Base-by-base conservation (phyloP, 805 yeast species). In the Cyberlindnera sargentensis region DNA sequence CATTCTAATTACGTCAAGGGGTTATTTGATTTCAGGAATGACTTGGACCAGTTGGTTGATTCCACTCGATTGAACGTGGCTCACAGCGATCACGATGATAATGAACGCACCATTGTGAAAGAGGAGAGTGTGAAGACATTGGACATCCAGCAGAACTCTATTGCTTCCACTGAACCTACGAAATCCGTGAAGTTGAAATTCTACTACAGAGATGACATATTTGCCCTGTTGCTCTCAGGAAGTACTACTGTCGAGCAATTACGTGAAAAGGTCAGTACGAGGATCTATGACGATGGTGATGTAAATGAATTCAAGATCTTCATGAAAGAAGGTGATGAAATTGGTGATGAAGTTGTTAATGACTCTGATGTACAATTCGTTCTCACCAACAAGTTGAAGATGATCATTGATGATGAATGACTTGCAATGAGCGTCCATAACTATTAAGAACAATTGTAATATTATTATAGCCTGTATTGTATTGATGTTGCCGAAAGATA, bases 131-230 rank as follows among this genome's bases (percentile, higher is more conserved):
- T 41, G 2, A 50, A 52, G 34, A 51, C 60, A 1, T 31, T 56
- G 29, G 47, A 50, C 31, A 9, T 28, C 6, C 34, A 15, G 26
- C 31, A 8, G 10, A 15, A 23, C 7, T 34, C 47, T 3, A 39
- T 39, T 23, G 33, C 49, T n/a, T 26, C 37, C 26, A 38, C 48
- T 20, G 7, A 38, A 6, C 4, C 44, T 3, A 32, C 52, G 11
- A 46, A 52, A 27, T 55, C 62, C 20, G 57, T 54, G 49, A 85
- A 85, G 60, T 75, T 84, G 41, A 85, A 85, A 60, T 83, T 85
- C 55, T 85, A 81, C 59, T 84, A 78, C 56, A 81, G 80, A 46
- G 93, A 84, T 55, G 95, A 85, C 57, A 85, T 85, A 11, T 85
- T 84, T 67, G 93, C 88, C 2, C 68, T 85, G 35, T 62, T 79